Evolutionary conservation across 208 protist genomes (phyloP), one percentile per base, ranked within the genome.

Genomic region (Trypanosoma congolense): DNA sequence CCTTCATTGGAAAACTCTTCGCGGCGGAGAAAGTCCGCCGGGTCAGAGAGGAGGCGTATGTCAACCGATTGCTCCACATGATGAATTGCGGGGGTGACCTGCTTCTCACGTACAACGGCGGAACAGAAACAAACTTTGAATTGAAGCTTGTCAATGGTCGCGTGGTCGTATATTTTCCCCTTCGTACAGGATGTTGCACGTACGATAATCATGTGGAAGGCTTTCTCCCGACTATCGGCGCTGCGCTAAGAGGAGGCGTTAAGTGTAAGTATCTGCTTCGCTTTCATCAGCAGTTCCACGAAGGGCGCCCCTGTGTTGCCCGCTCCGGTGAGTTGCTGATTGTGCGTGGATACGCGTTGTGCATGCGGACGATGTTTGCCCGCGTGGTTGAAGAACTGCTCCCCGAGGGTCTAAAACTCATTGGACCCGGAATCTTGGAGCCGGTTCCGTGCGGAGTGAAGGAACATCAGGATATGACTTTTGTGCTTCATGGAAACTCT

Each of bases 1-100:
- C 86, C 19, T 70, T 67, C 49, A 73, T 95, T 31, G 91, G 91
- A 35, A 96, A 96, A 61, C 75, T 96, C 29, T 95, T 96, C 58
- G 87, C 86, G 2, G n/a, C 60, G 1, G 82, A 93, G 54, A 28
- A 31, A 3, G 83, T 84, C 36, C 80, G 91, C 24, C 61, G 82
- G 21, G 87, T 96, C 26, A 65, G 64, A 9, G 63, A 84, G n/a
- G 48, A 77, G 30, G 70, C 75, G 16, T 96, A 96, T 63, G 66
- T 96, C 24, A 49, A 66, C 18, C 80, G 91, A 10, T 70, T 96
- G 46, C 31, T 85, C 31, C 40, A 77, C 25, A 53, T 72, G n/a
- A 33, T 86, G 30, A 90, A 93, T 50, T 77, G 81, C 48, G 63
- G 65, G 22, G 88, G 88, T 28, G 66, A 92, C 48, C 67, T 46